phyloP scores from a whole-genome alignment of 2,329 filamentous ascomycete species.

The Xylariales sp. region DNA sequence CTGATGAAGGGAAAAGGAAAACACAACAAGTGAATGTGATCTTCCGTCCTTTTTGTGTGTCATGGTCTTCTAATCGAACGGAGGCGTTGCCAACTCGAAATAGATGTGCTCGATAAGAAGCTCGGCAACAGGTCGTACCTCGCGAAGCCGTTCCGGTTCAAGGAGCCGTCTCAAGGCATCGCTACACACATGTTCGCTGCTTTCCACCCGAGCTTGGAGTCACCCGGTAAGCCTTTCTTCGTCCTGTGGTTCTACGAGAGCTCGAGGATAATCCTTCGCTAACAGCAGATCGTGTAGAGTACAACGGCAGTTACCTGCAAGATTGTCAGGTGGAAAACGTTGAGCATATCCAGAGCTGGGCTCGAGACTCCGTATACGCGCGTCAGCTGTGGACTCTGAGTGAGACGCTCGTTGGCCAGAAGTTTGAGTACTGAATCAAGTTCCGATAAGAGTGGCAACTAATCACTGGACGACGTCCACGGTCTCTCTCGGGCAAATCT shows the following conservation, averaged over 20 bases:
- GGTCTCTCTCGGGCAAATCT: too few relatives aligned
- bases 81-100: neutral
- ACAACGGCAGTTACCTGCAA: neutral
- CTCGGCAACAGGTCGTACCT: neutral
- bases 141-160: constrained; percentile 10
- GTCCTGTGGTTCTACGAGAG: too few relatives aligned
- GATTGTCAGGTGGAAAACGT: neutral
- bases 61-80: neutral
- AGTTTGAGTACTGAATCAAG: constrained; percentile 16
- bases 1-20: too few relatives aligned
- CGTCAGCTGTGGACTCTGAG: constrained; percentile 14
- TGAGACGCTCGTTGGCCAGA: constrained; percentile 21
- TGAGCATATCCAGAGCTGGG: constrained; percentile 13
- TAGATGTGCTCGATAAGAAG: neutral
- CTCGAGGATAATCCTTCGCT: neutral
- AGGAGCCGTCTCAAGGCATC: constrained; percentile 22
- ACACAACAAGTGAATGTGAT: too few relatives aligned
- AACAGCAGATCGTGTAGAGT: neutral
- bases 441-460: neutral
- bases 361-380: constrained; percentile 15
- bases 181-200: constrained; percentile 24
- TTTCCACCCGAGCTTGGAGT: constrained; percentile 16
- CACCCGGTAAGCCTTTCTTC: too few relatives aligned
- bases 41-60: neutral
- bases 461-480: too few relatives aligned